These are phyloP conservation scores for Myxozyma geophila DNA, from an alignment of 805 yeast species.

Conservation along the genomic window DNA sequence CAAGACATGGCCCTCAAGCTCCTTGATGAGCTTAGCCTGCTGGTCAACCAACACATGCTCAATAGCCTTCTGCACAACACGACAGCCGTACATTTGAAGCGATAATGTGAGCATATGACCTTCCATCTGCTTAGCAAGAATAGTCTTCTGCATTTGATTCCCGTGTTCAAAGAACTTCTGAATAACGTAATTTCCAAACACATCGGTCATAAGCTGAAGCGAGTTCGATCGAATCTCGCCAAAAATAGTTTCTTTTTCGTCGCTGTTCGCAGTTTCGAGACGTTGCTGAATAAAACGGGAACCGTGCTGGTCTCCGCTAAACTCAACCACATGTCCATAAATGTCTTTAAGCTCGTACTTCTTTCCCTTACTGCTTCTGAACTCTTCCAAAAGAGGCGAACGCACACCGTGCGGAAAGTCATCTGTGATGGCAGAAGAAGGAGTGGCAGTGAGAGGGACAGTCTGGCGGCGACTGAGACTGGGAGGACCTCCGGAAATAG, in stretches of 20 bases:
- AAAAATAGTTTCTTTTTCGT: slow-evolving; percentile 79
- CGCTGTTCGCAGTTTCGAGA: slow-evolving; percentile 63
- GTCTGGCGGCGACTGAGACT: slow-evolving; percentile 4
- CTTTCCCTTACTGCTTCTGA: slow-evolving; percentile 67
- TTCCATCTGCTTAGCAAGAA: slow-evolving; percentile 70
- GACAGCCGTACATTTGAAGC: slow-evolving; percentile 95
- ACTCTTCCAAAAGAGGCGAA: slow-evolving; percentile 76
- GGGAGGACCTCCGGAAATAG: slow-evolving; percentile 1
- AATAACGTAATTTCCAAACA: slow-evolving; percentile 95
- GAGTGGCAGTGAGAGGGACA: slow-evolving; percentile 2
- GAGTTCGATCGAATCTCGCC: slow-evolving; percentile 78
- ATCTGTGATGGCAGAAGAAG: slow-evolving; percentile 14
- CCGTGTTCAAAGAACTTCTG: slow-evolving; percentile 93
- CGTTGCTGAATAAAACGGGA: slow-evolving; percentile 95
- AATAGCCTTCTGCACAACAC: slow-evolving; percentile 93
- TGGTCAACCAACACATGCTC: slow-evolving; percentile 69
- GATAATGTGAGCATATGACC: slow-evolving; percentile 77
- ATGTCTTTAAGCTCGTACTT: slow-evolving; percentile 73
- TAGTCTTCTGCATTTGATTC: slow-evolving; percentile 64
- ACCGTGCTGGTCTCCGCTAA: slow-evolving; percentile 95
- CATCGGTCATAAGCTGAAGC: slow-evolving; percentile 87
- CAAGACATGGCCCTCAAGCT: slow-evolving; percentile 64
- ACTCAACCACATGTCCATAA: slow-evolving; percentile 85
- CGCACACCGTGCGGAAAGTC: slow-evolving; percentile 31
- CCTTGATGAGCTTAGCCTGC: slow-evolving; percentile 70